These are phyloP conservation scores for Fusarium sp. DNA, from an alignment of 2,329 filamentous ascomycete genomes.

Conservation along the genomic window DNA sequence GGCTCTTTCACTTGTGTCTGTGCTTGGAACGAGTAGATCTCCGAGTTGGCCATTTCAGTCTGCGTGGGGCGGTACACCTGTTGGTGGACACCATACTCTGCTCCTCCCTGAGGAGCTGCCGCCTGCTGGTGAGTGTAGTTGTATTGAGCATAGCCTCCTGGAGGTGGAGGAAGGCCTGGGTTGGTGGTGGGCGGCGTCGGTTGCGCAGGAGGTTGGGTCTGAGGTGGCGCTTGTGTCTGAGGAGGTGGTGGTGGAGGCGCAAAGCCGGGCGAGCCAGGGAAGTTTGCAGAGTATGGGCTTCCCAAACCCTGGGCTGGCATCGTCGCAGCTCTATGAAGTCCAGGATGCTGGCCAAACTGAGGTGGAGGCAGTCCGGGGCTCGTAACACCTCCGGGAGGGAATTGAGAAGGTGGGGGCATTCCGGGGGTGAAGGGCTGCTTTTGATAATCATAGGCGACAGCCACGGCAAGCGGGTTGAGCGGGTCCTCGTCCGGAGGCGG, in stretches of 20 bases:
- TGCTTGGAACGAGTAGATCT: slow-evolving; percentile 49
- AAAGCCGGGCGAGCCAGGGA: slow-evolving; percentile 56
- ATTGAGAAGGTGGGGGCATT: slow-evolving; percentile 57
- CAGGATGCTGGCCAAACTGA: slow-evolving; percentile 56
- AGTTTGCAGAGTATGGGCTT: slow-evolving; percentile 56
- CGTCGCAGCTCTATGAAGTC: slow-evolving; percentile 57
- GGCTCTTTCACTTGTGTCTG: slow-evolving; percentile 55
- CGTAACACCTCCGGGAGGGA: slow-evolving; percentile 54
- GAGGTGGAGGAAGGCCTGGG: slow-evolving; percentile 53
- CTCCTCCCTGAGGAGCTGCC: slow-evolving; percentile 33
- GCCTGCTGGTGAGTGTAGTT: slow-evolving; percentile 48
- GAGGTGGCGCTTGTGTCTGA: slow-evolving; percentile 46
- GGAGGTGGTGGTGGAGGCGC: slow-evolving; percentile 46
- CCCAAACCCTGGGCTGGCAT: slow-evolving; percentile 57
- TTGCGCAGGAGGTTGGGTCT: slow-evolving; percentile 42
- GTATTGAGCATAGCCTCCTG: slow-evolving; percentile 66
- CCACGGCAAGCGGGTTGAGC: slow-evolving; percentile 64
- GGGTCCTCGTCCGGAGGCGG: slow-evolving; percentile 74
- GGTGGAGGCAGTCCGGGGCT: slow-evolving; percentile 54
- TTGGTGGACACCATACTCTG: slow-evolving; percentile 68
- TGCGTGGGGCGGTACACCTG: slow-evolving; percentile 75
- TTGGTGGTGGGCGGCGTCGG: slow-evolving; percentile 48
- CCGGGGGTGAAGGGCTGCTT: slow-evolving; percentile 61
- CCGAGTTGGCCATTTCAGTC: slow-evolving; percentile 57
- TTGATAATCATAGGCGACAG: slow-evolving; percentile 64